Conservation (phyloP, 1,284 basidiomycete genomes). For the Rhodotorula sp. region DNA sequence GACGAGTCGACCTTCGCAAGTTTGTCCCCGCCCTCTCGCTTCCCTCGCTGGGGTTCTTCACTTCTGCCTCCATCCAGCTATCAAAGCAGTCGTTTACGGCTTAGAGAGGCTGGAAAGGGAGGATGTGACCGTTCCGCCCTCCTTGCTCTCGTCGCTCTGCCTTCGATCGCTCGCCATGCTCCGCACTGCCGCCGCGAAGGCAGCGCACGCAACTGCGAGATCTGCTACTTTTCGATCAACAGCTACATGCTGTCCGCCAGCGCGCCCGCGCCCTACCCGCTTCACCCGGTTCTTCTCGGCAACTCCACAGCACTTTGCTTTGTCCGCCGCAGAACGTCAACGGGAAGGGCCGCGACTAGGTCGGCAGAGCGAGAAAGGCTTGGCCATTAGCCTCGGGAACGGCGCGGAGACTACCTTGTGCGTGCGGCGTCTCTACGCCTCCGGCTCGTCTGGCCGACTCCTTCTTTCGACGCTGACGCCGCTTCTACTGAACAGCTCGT, state of each 20-base stretch:
- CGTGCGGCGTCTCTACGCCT: neutral
- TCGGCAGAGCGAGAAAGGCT: neutral
- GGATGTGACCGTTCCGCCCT: neutral
- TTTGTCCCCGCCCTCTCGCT: neutral
- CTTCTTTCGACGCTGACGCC: neutral
- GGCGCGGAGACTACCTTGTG: constrained; percentile 6
- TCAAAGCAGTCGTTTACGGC: too few relatives aligned
- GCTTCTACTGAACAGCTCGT: constrained; percentile 55
- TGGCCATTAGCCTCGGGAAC: neutral
- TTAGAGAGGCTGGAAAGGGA: too few relatives aligned
- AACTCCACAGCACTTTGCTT: neutral
- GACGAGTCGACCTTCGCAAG: too few relatives aligned
- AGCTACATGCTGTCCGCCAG: neutral
- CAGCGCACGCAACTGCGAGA: too few relatives aligned
- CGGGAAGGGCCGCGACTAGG: neutral
- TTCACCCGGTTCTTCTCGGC: neutral
- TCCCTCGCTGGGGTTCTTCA: neutral
- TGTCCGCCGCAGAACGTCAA: too few relatives aligned
- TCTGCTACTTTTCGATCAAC: neutral
- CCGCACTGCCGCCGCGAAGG: neutral
- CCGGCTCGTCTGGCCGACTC: too few relatives aligned
- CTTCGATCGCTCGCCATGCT: neutral
- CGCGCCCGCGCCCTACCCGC: neutral
- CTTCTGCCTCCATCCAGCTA: neutral
- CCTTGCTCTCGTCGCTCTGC: neutral